phyloP scores from a whole-genome alignment of 2,329 filamentous ascomycete genomes.

The Bipolaris gigantea region DNA sequence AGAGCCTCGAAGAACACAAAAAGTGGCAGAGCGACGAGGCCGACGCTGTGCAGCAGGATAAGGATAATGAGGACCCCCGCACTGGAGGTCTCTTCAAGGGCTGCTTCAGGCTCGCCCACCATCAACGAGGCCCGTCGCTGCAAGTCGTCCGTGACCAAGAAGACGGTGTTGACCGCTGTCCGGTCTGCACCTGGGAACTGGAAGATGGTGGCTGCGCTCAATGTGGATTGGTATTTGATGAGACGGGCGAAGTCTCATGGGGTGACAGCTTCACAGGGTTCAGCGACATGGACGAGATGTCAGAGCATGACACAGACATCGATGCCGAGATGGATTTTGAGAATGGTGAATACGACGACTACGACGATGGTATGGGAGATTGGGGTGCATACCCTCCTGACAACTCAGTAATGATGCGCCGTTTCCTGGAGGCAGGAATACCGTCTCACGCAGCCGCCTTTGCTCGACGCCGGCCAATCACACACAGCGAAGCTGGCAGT shows the following conservation, averaged over 20 bases:
- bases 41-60: slow-evolving; percentile 62
- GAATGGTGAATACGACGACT: slow-evolving; percentile 39
- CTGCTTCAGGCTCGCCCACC: slow-evolving; percentile 50
- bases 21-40: slow-evolving; percentile 62
- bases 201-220: slow-evolving; percentile 61
- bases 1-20: slow-evolving; percentile 64
- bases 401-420: slow-evolving; percentile 39
- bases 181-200: slow-evolving; percentile 64
- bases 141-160: slow-evolving; percentile 57
- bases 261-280: slow-evolving; percentile 47
- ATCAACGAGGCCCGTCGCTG: slow-evolving; percentile 28
- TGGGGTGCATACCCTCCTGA: slow-evolving; percentile 38
- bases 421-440: slow-evolving; percentile 35
- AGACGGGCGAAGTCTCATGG: slow-evolving; percentile 48
- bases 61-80: slow-evolving; percentile 52
- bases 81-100: slow-evolving; percentile 66
- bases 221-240: slow-evolving; percentile 57
- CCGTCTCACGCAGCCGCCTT: slow-evolving; percentile 24
- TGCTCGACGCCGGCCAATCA: slow-evolving; percentile 39
- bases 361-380: slow-evolving; percentile 35
- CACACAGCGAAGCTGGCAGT: slow-evolving; percentile 48
- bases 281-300: slow-evolving; percentile 51
- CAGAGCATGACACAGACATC: slow-evolving; percentile 44
- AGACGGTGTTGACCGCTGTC: slow-evolving; percentile 66
- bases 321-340: slow-evolving; percentile 50